Percentiles rank a stretch among this genome's conserved stretches.
Evolutionary conservation across 192 early-diverging fungal genomes (phyloP).

Genomic region (Podila epicladia): DNA sequence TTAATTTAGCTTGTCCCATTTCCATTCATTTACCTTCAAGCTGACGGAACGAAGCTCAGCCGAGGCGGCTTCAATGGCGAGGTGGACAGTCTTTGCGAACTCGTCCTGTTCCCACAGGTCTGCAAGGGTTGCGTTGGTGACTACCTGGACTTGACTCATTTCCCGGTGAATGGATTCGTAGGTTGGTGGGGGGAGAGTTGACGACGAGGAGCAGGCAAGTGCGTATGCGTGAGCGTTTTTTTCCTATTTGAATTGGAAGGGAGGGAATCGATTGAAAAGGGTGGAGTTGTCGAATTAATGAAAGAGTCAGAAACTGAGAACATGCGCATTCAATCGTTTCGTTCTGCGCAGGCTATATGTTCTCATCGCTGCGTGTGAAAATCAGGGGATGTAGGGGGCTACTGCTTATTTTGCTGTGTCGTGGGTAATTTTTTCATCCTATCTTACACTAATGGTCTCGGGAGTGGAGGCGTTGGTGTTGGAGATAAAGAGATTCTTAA

Average conservation of each 20-base stretch:
- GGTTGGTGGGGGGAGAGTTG: slow-evolving; percentile 17
- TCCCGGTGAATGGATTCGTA: slow-evolving; percentile 22
- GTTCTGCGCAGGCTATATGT: not conserved
- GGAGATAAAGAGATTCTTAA: slow-evolving; percentile 22
- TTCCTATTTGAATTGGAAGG: slow-evolving; percentile 11
- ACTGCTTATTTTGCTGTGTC: not conserved
- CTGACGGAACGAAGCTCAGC: slow-evolving; percentile 55
- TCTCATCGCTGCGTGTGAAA: not conserved
- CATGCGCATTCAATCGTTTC: not conserved
- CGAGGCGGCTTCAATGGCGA: slow-evolving; percentile 50
- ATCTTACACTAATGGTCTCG: slow-evolving; percentile 4
- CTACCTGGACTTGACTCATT: slow-evolving; percentile 16
- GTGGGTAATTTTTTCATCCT: not conserved
- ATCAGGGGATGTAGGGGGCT: not conserved
- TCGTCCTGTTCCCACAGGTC: slow-evolving; percentile 38
- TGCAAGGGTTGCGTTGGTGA: slow-evolving; percentile 5
- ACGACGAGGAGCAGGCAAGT: not conserved
- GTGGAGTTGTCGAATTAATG: not conserved
- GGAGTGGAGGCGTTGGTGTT: not conserved
- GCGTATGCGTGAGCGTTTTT: slow-evolving; percentile 13
- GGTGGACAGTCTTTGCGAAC: slow-evolving; percentile 33
- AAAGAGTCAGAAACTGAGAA: not conserved
- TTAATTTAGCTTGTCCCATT: not conserved
- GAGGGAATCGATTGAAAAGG: not conserved
- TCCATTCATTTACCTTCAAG: slow-evolving; percentile 38